These are phyloP conservation scores for Trichoderma cornu-damae DNA, from an alignment of 2,329 filamentous ascomycete genomes.

Conservation along the genomic window DNA sequence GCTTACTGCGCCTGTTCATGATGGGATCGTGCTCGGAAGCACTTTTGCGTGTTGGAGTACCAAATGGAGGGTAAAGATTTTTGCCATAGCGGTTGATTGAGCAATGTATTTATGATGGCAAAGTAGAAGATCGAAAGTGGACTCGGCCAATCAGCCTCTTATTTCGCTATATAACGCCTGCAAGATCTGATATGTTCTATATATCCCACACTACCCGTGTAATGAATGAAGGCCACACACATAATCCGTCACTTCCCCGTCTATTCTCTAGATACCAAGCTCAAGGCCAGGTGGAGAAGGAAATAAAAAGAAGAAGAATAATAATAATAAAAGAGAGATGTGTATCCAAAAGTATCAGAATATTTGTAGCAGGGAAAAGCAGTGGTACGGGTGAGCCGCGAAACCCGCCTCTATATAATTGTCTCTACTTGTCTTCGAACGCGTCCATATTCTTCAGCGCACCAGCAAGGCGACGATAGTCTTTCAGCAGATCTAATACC, in stretches of 20 bases:
- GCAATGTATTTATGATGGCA: conserved; percentile 7
- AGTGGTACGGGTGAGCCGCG: neutral
- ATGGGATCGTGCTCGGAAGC: neutral
- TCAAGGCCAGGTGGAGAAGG: neutral
- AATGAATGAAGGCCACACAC: conserved; percentile 1
- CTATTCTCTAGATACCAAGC: neutral
- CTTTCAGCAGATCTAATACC: conserved; percentile 63
- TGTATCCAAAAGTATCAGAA: neutral
- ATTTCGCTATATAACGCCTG: conserved; percentile 1
- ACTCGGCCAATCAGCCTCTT: neutral
- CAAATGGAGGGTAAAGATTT: neutral
- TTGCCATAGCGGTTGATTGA: neutral
- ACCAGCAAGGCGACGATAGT: conserved; percentile 67
- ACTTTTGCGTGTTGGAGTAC: neutral
- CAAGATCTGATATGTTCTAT: neutral
- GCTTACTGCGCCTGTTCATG: neutral
- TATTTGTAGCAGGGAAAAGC: neutral
- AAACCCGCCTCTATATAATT: neutral
- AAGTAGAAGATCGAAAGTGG: neutral
- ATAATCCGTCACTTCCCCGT: neutral
- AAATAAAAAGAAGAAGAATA: neutral
- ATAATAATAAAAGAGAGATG: too few relatives aligned
- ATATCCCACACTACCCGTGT: neutral
- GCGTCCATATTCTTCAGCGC: conserved; percentile 59
- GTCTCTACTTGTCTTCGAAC: conserved; percentile 43